Evolutionary conservation across 495 filamentous ascomycete genomes (phyloP).

Genomic region (Podospora comata): DNA sequence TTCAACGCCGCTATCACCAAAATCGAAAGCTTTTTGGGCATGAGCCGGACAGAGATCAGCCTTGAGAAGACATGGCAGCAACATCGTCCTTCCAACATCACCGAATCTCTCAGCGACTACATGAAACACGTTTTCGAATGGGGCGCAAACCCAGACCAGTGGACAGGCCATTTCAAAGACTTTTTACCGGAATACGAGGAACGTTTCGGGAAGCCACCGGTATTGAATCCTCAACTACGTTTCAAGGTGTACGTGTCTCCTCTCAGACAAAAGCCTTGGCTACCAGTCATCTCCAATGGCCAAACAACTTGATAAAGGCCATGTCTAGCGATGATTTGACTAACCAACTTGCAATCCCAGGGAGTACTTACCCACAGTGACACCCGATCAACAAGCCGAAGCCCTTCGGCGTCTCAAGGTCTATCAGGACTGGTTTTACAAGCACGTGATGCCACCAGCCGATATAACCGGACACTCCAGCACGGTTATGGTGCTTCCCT

Average conservation of each 20-base stretch:
- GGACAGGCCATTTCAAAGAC: constrained; percentile 4
- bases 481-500: constrained; percentile 7
- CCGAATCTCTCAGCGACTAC: constrained; percentile 11
- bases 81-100: neutral
- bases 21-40: constrained; percentile 2
- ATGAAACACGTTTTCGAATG: constrained; percentile 11
- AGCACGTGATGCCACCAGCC: constrained; percentile 8
- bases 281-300: too few relatives aligned
- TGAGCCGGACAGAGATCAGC: constrained; percentile 2
- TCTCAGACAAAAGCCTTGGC: too few relatives aligned
- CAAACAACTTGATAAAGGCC: too few relatives aligned
- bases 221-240: constrained; percentile 10
- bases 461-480: constrained; percentile 1
- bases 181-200: constrained; percentile 8
- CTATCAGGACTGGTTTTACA: constrained; percentile 10
- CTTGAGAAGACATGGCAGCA: constrained; percentile 8
- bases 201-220: constrained; percentile 9
- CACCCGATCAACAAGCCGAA: constrained; percentile 12
- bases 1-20: constrained; percentile 6
- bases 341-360: neutral
- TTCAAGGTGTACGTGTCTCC: constrained; percentile 12
- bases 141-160: constrained; percentile 13
- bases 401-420: constrained; percentile 7
- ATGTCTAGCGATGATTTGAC: neutral
- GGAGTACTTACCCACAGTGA: constrained; percentile 6